phyloP scores from a whole-genome alignment of 1,139 yeast genomes.

The Zhuliangozyma blackwelliae region DNA sequence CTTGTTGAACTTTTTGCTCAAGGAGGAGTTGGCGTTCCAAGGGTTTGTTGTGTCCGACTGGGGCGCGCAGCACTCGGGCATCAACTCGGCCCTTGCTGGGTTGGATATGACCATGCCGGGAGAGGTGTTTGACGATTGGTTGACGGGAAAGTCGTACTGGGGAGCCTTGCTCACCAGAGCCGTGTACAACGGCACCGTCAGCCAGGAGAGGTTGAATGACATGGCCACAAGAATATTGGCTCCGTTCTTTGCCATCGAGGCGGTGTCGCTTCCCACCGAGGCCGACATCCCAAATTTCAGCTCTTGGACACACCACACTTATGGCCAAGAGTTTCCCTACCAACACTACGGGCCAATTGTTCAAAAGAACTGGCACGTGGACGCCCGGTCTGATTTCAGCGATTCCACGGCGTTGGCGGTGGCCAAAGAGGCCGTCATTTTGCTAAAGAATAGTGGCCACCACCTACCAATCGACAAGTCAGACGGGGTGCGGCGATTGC shows the following conservation, averaged over 20 bases:
- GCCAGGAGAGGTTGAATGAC: conserved; percentile 54
- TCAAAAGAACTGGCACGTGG: conserved; percentile 53
- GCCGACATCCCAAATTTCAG: conserved; percentile 53
- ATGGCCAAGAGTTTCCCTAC: conserved; percentile 49
- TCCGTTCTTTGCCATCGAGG: conserved; percentile 47
- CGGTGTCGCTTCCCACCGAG: conserved; percentile 28
- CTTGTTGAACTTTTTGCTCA: conserved; percentile 49
- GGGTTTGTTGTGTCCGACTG: conserved; percentile 66
- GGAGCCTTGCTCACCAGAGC: conserved; percentile 56
- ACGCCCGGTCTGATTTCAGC: conserved; percentile 47
- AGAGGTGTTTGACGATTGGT: conserved; percentile 49
- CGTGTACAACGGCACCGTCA: conserved; percentile 52
- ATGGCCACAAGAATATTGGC: conserved; percentile 61
- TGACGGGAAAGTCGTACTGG: conserved; percentile 54
- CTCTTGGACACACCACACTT: conserved; percentile 56
- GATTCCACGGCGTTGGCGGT: conserved; percentile 49
- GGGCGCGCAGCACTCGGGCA: conserved; percentile 62
- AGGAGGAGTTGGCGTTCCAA: conserved; percentile 62
- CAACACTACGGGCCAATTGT: conserved; percentile 52
- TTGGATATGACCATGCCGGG: conserved; percentile 71
- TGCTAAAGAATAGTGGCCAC: conserved; percentile 48
- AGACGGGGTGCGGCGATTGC: conserved; percentile 41
- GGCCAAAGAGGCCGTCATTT: conserved; percentile 54
- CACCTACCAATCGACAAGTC: conserved; percentile 45
- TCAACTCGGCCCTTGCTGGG: conserved; percentile 55